phyloP scores from a whole-genome alignment of 257 asterid genomes.

The Linaria vulgaris region DNA sequence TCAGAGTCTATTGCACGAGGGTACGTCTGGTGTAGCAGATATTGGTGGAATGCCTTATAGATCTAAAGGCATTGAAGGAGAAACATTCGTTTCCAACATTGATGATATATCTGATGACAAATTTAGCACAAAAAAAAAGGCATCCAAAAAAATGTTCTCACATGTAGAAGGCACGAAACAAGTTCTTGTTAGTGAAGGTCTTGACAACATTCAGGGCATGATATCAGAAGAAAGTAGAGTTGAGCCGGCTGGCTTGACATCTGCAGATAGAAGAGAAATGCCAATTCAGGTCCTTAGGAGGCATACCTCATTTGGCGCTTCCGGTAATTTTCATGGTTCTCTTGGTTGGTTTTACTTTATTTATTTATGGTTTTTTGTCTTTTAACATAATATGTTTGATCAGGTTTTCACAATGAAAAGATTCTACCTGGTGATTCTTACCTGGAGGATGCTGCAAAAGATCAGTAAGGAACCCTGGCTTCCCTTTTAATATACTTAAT shows the following conservation, averaged over 20 bases:
- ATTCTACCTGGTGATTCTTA: constrained; percentile 43
- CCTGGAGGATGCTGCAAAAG: constrained; percentile 53
- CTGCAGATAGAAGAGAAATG: constrained; percentile 39
- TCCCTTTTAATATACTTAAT: not conserved
- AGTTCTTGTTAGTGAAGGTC: constrained; percentile 34
- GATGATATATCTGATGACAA: constrained; percentile 38
- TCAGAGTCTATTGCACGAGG: constrained; percentile 46
- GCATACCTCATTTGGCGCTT: constrained; percentile 49
- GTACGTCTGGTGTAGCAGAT: constrained; percentile 36
- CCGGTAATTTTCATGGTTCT: constrained; percentile 41
- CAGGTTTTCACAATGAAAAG: constrained; percentile 54
- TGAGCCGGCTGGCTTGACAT: constrained; percentile 38
- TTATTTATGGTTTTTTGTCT: not conserved
- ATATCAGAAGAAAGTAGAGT: constrained; percentile 47
- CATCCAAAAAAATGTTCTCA: constrained; percentile 10
- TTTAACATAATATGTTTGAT: constrained; percentile 19
- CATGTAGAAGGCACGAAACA: constrained; percentile 21
- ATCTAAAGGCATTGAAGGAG: constrained; percentile 48
- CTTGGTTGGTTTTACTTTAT: constrained; percentile 8
- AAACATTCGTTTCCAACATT: constrained; percentile 37
- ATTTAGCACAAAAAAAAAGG: constrained; percentile 15
- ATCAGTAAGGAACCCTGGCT: constrained; percentile 48
- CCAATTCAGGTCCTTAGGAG: constrained; percentile 46
- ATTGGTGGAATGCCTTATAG: constrained; percentile 51
- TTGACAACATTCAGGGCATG: constrained; percentile 47